A percentile compares a stretch with the other conserved stretches of the same genome.
Conservation (phyloP, 805 yeast genomes). For the Lipomyces kockii region DNA sequence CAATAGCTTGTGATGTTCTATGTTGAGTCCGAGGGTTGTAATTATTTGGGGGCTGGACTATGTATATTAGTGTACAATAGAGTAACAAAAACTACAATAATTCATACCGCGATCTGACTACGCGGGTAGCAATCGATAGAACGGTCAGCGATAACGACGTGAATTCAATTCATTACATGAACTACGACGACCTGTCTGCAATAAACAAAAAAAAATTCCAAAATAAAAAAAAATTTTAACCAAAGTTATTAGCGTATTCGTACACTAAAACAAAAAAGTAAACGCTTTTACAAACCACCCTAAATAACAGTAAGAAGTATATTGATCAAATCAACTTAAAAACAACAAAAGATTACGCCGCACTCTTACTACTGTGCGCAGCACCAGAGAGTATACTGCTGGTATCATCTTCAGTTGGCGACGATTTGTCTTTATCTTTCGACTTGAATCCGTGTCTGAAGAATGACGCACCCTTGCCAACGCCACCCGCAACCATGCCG, state of each 20-base stretch:
- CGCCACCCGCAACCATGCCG: constrained; percentile 56
- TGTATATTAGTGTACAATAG: constrained; percentile 1
- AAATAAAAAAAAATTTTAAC: background rate
- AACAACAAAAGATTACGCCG: background rate
- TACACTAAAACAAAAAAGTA: too few relatives aligned
- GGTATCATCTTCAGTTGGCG: constrained; percentile 20
- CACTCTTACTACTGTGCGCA: background rate
- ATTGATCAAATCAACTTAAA: background rate
- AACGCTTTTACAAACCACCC: background rate
- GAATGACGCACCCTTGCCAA: constrained; percentile 36
- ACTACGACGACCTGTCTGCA: background rate
- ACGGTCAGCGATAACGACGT: too few relatives aligned
- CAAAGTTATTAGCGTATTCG: background rate
- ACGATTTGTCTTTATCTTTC: constrained; percentile 14
- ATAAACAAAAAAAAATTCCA: background rate
- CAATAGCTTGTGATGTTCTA: too few relatives aligned
- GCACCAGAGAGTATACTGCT: constrained; percentile 13
- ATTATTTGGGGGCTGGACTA: too few relatives aligned
- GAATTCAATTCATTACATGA: too few relatives aligned
- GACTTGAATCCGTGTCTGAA: constrained; percentile 14
- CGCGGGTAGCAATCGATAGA: too few relatives aligned
- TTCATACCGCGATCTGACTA: too few relatives aligned
- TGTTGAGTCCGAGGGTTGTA: too few relatives aligned
- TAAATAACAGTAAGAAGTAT: background rate
- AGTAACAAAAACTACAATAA: background rate